These are phyloP conservation scores for Scheffersomyces coipomensis DNA, from an alignment of 805 yeast genomes.

Conservation along the genomic window DNA sequence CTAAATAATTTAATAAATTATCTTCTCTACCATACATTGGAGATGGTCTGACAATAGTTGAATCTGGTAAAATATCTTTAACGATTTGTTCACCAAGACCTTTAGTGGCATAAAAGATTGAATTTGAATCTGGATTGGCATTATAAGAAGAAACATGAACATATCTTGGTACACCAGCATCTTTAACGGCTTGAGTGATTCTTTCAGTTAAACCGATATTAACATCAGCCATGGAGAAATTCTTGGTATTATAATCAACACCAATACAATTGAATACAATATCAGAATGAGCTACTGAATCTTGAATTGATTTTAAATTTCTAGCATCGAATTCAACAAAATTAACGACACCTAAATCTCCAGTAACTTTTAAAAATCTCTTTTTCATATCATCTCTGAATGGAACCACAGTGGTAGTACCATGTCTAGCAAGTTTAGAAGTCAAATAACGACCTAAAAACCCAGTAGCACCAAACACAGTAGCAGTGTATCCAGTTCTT, in stretches of 20 bases:
- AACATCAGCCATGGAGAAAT: conserved; percentile 79
- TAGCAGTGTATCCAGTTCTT: conserved; percentile 83
- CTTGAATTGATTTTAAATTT: conserved; percentile 72
- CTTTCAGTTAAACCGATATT: conserved; percentile 78
- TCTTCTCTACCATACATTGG: conserved; percentile 78
- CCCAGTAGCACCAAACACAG: conserved; percentile 83
- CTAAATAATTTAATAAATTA: conserved; percentile 58
- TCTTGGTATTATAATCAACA: conserved; percentile 71
- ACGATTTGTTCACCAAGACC: conserved; percentile 76
- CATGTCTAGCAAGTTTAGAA: conserved; percentile 76
- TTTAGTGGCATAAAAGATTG: conserved; percentile 76
- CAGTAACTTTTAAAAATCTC: conserved; percentile 76
- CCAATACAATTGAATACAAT: conserved; percentile 82
- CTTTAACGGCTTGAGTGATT: conserved; percentile 69
- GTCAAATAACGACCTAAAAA: conserved; percentile 72
- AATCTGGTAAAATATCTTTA: conserved; percentile 63
- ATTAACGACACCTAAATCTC: conserved; percentile 86
- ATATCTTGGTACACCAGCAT: conserved; percentile 68
- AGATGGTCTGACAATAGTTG: conserved; percentile 84
- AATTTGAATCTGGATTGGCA: conserved; percentile 65
- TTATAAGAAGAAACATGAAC: conserved; percentile 79
- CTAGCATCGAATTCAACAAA: conserved; percentile 81
- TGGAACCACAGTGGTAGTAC: conserved; percentile 76
- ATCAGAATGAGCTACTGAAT: conserved; percentile 76
- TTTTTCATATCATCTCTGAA: conserved; percentile 75